Base-by-base conservation (phyloP, 345 rosid genomes). In the Eutrema yunnanense region DNA sequence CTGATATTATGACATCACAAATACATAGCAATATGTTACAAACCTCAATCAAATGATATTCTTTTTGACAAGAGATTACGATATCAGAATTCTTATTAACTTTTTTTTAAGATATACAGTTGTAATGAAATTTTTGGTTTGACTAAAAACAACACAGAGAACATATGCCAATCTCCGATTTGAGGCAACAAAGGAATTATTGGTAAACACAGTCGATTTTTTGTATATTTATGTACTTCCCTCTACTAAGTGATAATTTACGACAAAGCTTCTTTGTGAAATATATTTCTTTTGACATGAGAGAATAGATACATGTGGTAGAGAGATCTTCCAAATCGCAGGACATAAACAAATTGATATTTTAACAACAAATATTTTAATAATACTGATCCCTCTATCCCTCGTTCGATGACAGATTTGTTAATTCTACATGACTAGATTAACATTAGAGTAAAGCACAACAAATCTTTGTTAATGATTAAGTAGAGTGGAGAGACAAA, bases 291-390 rank as follows among this genome's bases (percentile, higher is more conserved):
- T 30, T 61, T 61, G 52, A 50, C 43, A 44, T 11, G 44, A 32
- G 27, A 54, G 8, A 43, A 3, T 40, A 16, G 13, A 54, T 27
- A 40, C 60, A 60, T 49, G 43, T 50, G 68, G 34, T 30, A 11
- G 16, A 61, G 52, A 62, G 54, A 72, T 72, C 54, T 71, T 71
- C 53, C 34, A 51, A 29, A 61, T 62, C 75, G 37, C 46, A 32
- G 12, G 42, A 60, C 59, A 29, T 7, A 49, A 38, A 50, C 30
- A 71, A 49, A 51, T 40, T 26, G 44, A 33, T 52, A 16, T 4
- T 61, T 33, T 8, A 51, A 12, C 29, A 33, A 62, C 8, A 43
- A 8, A 22, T 0, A 19, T 41, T 62, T 16, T 10, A 49, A 40
- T 22, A 57, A 36, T 57, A 56, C 8, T 47, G 38, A 13, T 47